Conservation (phyloP, 805 yeast genomes). For the Cyberlindnera mrakii region DNA sequence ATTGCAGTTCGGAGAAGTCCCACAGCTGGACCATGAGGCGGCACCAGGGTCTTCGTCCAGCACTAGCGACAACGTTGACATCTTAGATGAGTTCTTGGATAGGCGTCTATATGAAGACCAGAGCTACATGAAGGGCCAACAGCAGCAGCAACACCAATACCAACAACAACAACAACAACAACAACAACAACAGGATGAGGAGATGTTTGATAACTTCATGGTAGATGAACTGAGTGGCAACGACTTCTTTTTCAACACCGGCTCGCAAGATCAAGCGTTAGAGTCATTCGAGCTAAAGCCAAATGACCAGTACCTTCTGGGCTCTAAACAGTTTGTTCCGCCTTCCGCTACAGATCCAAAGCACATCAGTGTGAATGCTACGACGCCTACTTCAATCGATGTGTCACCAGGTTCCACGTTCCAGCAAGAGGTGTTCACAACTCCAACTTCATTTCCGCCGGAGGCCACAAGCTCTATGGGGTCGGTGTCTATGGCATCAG, state of each 20-base stretch:
- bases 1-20: constrained; percentile 18
- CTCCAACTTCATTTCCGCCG: constrained; percentile 10
- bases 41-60: background rate
- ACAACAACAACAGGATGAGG: constrained; percentile 16
- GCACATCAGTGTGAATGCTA: constrained; percentile 2
- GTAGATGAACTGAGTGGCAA: constrained; percentile 21
- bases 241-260: constrained; percentile 12
- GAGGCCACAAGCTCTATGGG: background rate
- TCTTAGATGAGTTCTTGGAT: constrained; percentile 41
- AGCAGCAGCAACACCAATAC: constrained; percentile 3
- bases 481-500: background rate
- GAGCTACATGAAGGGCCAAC: constrained; percentile 8
- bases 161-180: constrained; percentile 4
- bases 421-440: constrained; percentile 13
- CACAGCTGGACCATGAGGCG: constrained; percentile 2
- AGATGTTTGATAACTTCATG: constrained; percentile 19
- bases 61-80: constrained; percentile 27
- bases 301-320: background rate
- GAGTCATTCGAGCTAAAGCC: background rate
- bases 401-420: background rate
- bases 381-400: constrained; percentile 15
- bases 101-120: constrained; percentile 20
- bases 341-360: background rate
- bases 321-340: background rate
- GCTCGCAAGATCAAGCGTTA: background rate